Conservation (phyloP, 768 basidiomycete species). For the Mycena olivaceomarginata region DNA sequence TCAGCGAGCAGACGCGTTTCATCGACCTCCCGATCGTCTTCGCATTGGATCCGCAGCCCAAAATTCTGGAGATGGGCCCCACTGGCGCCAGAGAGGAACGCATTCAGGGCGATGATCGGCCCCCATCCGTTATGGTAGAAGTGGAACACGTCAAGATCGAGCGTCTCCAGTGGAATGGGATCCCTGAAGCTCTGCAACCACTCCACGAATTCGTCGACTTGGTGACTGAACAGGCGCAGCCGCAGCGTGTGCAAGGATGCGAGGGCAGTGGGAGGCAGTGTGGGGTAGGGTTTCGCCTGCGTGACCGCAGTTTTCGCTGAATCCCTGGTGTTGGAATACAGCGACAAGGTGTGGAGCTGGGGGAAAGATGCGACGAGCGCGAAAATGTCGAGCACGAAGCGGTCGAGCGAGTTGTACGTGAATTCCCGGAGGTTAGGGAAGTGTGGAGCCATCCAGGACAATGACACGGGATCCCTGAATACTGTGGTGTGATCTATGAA, state of each 20-base stretch:
- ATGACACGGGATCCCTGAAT: neutral
- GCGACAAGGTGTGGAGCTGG: constrained; percentile 13
- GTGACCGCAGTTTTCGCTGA: neutral
- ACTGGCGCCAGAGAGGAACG: constrained; percentile 7
- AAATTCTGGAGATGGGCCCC: constrained; percentile 12
- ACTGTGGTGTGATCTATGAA: constrained; percentile 27
- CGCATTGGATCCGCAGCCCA: constrained; percentile 10
- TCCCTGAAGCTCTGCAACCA: constrained; percentile 14
- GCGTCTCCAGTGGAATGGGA: neutral
- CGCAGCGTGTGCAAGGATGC: constrained; percentile 28
- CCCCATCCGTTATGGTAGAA: constrained; percentile 37
- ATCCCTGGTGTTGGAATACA: constrained; percentile 11
- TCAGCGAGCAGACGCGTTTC: neutral
- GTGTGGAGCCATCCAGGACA: constrained; percentile 34
- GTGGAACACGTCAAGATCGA: constrained; percentile 28
- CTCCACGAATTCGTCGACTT: constrained; percentile 11
- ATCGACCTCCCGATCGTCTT: constrained; percentile 22
- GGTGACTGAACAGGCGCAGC: constrained; percentile 11
- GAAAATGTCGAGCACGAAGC: constrained; percentile 20
- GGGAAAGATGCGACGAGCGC: constrained; percentile 16
- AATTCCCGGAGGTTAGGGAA: constrained; percentile 36
- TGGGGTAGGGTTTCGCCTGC: neutral
- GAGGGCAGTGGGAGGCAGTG: neutral
- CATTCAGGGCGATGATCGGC: constrained; percentile 10
- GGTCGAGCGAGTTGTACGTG: constrained; percentile 31